A percentile compares a stretch with the other conserved stretches of the same genome.
These are phyloP conservation scores for Ophiosphaerella narmari DNA, from an alignment of 2,329 filamentous ascomycete genomes.

Conservation along the genomic window DNA sequence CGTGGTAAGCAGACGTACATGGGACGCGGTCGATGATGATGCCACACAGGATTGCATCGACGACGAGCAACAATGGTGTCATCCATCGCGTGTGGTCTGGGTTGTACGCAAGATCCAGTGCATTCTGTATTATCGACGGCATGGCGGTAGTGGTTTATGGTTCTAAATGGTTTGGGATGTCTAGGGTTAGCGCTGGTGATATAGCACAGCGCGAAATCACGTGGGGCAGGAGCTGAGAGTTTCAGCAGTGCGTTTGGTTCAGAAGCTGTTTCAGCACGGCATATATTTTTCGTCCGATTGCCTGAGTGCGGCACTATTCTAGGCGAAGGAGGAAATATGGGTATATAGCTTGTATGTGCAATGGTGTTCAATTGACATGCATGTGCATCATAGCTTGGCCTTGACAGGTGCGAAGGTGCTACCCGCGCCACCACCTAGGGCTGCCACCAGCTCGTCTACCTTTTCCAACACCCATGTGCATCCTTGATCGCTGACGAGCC, in stretches of 20 bases:
- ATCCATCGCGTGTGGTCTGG: slow-evolving; percentile 66
- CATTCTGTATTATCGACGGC: slow-evolving; percentile 42
- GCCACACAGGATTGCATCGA: slow-evolving; percentile 73
- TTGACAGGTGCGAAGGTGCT: slow-evolving; percentile 38
- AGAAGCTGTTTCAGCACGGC: slow-evolving; percentile 1
- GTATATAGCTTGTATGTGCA: not conserved
- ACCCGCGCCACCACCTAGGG: slow-evolving; percentile 34
- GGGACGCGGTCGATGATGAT: slow-evolving; percentile 80
- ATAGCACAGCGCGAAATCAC: slow-evolving; percentile 4
- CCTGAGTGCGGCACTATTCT: too few relatives aligned
- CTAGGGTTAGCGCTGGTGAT: slow-evolving; percentile 12
- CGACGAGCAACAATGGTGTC: slow-evolving; percentile 66
- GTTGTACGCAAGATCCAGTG: slow-evolving; percentile 53
- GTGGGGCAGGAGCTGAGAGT: slow-evolving; percentile 7
- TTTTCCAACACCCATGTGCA: slow-evolving; percentile 65
- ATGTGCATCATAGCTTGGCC: slow-evolving; percentile 26
- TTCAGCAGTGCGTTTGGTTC: slow-evolving; percentile 10
- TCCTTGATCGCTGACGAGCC: slow-evolving; percentile 69
- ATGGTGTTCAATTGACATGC: not conserved
- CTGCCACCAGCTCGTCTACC: slow-evolving; percentile 63
- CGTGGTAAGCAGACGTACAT: slow-evolving; percentile 61
- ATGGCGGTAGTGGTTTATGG: slow-evolving; percentile 26
- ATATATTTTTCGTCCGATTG: too few relatives aligned
- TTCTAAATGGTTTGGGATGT: slow-evolving; percentile 1
- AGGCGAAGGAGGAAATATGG: too few relatives aligned